phyloP scores from a whole-genome alignment of 805 yeast genomes.

The Kuraishia hungarica region DNA sequence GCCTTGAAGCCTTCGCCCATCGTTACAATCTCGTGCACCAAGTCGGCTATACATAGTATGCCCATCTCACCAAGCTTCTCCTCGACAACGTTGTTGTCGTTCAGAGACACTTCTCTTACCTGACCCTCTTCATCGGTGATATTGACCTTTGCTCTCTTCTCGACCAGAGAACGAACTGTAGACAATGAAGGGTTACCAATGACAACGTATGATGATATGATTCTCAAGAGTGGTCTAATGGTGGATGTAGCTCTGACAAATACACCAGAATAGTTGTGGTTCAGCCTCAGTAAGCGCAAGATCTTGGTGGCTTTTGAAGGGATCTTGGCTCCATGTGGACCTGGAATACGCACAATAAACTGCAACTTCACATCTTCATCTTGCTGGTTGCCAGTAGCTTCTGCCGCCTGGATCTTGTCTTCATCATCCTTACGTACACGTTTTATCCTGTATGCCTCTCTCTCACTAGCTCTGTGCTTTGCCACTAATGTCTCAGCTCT shows the following conservation, averaged over 20 bases:
- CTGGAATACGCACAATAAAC: slow-evolving; percentile 60
- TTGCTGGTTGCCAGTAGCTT: slow-evolving; percentile 15
- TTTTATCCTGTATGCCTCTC: slow-evolving; percentile 61
- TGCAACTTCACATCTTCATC: slow-evolving; percentile 41
- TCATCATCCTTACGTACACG: slow-evolving; percentile 49
- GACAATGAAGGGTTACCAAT: slow-evolving; percentile 68
- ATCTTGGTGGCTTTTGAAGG: slow-evolving; percentile 58
- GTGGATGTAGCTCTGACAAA: slow-evolving; percentile 55
- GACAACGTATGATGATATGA: slow-evolving; percentile 66
- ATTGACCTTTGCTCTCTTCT: slow-evolving; percentile 61
- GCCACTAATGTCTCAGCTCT: slow-evolving; percentile 72
- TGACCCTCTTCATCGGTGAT: slow-evolving; percentile 24
- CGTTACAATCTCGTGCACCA: slow-evolving; percentile 59
- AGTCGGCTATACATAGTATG: slow-evolving; percentile 72
- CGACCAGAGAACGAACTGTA: slow-evolving; percentile 64
- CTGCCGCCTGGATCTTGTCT: slow-evolving; percentile 18
- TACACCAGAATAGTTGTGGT: slow-evolving; percentile 56
- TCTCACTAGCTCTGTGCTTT: slow-evolving; percentile 51
- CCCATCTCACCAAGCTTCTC: slow-evolving; percentile 64
- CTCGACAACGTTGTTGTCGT: slow-evolving; percentile 70
- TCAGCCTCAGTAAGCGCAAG: slow-evolving; percentile 52
- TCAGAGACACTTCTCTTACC: slow-evolving; percentile 36
- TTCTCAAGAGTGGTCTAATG: slow-evolving; percentile 54
- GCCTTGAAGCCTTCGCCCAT: slow-evolving; percentile 58
- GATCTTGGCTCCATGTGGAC: slow-evolving; percentile 55